Evolutionary conservation across 176 grass and related monocot genomes (phyloP).

Genomic region (Zizania latifolia): DNA sequence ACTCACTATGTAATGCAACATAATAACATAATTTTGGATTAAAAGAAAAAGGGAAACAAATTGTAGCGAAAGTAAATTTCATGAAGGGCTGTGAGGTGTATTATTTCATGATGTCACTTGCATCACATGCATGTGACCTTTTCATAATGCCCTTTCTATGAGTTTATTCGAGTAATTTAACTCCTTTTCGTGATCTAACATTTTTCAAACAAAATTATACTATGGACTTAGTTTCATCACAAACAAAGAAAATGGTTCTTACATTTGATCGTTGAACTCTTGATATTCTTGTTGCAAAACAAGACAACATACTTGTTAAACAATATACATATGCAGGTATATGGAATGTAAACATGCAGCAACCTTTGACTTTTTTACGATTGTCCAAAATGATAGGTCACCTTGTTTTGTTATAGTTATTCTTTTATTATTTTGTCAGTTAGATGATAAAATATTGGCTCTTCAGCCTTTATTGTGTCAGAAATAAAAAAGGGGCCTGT

Average conservation of each 20-base stretch:
- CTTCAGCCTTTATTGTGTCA: neutral
- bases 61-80: neutral
- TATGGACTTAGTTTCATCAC: neutral
- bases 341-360: neutral
- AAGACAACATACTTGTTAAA: neutral
- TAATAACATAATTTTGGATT: neutral
- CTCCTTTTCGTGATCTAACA: neutral
- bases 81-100: neutral
- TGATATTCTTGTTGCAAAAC: neutral
- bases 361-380: neutral
- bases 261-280: neutral
- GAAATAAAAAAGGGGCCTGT: neutral
- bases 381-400: neutral
- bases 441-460: neutral
- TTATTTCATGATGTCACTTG: neutral
- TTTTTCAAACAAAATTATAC: neutral
- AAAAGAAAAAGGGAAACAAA: neutral
- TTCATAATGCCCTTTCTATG: neutral
- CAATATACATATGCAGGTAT: neutral
- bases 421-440: neutral
- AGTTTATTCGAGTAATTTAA: neutral
- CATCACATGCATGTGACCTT: neutral
- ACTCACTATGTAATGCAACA: neutral
- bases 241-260: neutral
- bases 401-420: slow-evolving; percentile 3